Evolutionary conservation across 2,329 filamentous ascomycete genomes (phyloP).

Genomic region (Talaromyces atroroseus): DNA sequence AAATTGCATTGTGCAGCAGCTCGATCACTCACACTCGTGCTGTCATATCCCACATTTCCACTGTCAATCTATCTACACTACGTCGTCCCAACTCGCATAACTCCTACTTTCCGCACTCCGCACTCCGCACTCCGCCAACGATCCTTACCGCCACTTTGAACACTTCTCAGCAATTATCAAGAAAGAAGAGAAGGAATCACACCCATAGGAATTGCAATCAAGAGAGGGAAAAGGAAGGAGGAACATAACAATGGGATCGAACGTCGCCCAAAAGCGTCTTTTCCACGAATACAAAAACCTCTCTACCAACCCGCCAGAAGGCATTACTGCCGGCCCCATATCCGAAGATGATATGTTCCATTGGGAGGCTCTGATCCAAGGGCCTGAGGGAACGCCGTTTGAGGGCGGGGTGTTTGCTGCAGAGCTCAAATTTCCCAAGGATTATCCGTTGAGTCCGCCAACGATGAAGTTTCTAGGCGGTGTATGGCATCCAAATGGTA

Average conservation of each 20-base stretch:
- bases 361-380: conserved; percentile 96
- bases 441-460: conserved; percentile 93
- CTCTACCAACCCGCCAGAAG: conserved; percentile 91
- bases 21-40: not conserved
- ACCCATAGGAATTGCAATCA: not conserved
- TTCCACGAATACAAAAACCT: conserved; percentile 95
- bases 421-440: conserved; percentile 87
- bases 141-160: not conserved
- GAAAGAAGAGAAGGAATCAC: not conserved
- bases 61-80: not conserved
- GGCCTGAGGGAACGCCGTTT: conserved; percentile 91
- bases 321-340: conserved; percentile 90
- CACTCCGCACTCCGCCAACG: not conserved
- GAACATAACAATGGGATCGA: conserved; percentile 36
- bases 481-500: conserved; percentile 95
- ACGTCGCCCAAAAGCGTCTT: conserved; percentile 66
- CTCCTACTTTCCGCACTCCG: not conserved
- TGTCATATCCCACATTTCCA: not conserved
- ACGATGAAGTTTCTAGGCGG: conserved; percentile 87
- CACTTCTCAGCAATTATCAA: not conserved
- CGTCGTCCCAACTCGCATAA: not conserved
- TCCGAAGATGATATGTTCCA: conserved; percentile 91
- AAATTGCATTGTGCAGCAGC: not conserved
- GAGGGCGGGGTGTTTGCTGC: conserved; percentile 94
- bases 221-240: not conserved